Base-by-base conservation (phyloP, 148 eudicot genomes). In the Spergularia marina region DNA sequence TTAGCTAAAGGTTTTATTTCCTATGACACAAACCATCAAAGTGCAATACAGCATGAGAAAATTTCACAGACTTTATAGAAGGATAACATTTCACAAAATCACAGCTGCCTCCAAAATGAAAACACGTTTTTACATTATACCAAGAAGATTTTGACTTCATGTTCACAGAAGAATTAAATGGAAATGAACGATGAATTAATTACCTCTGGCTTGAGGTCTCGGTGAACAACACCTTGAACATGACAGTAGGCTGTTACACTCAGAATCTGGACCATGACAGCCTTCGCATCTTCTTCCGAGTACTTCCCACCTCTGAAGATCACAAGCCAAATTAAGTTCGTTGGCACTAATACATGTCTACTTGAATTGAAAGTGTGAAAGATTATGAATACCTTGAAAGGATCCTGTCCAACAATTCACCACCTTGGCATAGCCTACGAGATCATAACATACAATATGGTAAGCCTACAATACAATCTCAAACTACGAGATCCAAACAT, bases 141-240 rank as follows among this genome's bases (percentile, higher is more conserved):
- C 68, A 65, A 39, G 40, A 67, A 51, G 59, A 6, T 15, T 47
- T 39, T 60, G 52, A 58, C 5, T 71, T 39, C 53, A 63, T 41
- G 8, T 13, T 21, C 20, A 21, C 12, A 10, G 16, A 47, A 59
- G 40, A 40, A 20, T 44, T 23, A 30, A 30, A 61, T 3, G 53
- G 15, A 13, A 1, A 40, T 57, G 17, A 67, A 75, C 21, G 4
- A n/a, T 44, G 53, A 55, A 62, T 7, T 20, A 58, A 62, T 55
- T 86, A 94, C 98, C 98, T 94, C 98, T 17, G 98, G 98, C 76
- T 94, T 94, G 65, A 94, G 86, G 85, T 94, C 98, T 55, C 98
- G 91, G 78, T 94, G 98, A 83, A 94, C 98, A 34, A 94, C 96
- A 23, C 98, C 98, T 84, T 94, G 98, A 73, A 91, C 89, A 86